These are phyloP conservation scores for Myriosclerotinia curreyana DNA, from an alignment of 2,329 filamentous ascomycete species.

Conservation along the genomic window DNA sequence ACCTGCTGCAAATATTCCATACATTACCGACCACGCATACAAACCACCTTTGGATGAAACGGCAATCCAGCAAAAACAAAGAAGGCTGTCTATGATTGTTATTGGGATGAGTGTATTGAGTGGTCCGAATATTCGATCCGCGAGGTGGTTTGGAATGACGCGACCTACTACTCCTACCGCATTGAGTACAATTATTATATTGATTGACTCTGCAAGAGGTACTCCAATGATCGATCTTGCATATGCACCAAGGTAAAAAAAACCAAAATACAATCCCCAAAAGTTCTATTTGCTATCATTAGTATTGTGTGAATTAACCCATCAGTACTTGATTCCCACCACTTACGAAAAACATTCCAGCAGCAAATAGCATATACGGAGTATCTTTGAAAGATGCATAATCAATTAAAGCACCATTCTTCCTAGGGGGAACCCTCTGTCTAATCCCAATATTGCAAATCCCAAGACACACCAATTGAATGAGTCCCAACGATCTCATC, in stretches of 20 bases:
- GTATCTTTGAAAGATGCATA: slow-evolving; percentile 45
- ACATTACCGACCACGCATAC: slow-evolving; percentile 51
- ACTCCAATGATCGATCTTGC: slow-evolving; percentile 41
- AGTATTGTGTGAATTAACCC: slow-evolving; percentile 8
- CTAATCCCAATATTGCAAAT: slow-evolving; percentile 43
- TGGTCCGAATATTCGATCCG: slow-evolving; percentile 50
- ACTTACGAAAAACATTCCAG: slow-evolving; percentile 43
- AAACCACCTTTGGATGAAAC: slow-evolving; percentile 45
- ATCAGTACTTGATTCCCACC: neutral
- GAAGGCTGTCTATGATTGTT: slow-evolving; percentile 38
- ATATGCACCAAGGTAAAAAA: slow-evolving; percentile 41
- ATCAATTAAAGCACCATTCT: slow-evolving; percentile 45
- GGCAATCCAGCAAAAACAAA: slow-evolving; percentile 50
- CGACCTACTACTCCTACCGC: slow-evolving; percentile 50
- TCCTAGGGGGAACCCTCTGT: slow-evolving; percentile 44
- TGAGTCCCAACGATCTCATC: slow-evolving; percentile 47
- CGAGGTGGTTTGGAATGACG: slow-evolving; percentile 47
- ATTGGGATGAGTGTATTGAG: slow-evolving; percentile 51
- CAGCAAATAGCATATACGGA: slow-evolving; percentile 46
- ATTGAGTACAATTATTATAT: slow-evolving; percentile 53
- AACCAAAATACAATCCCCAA: slow-evolving; percentile 48
- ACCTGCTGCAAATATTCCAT: slow-evolving; percentile 50
- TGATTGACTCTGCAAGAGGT: slow-evolving; percentile 45
- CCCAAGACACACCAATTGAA: slow-evolving; percentile 42
- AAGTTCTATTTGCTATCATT: slow-evolving; percentile 33